phyloP scores from a whole-genome alignment of 306 rosid genomes.

The Gynostemma pentaphyllum region DNA sequence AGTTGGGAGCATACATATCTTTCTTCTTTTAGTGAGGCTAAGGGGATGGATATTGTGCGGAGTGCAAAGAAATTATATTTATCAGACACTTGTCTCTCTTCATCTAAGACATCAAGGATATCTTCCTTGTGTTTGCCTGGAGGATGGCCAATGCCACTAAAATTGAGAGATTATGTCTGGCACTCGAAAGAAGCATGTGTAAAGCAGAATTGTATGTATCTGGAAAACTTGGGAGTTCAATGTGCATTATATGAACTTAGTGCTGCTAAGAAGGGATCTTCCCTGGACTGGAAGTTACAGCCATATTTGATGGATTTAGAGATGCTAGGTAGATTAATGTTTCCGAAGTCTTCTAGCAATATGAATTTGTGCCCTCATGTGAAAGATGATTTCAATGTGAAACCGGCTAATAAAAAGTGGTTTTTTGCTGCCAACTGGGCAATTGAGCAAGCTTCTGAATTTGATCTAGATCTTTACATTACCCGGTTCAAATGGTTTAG shows the following conservation, averaged over 20 bases:
- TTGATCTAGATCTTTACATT: constrained; percentile 54
- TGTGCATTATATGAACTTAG: too few relatives aligned
- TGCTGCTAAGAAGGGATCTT: too few relatives aligned
- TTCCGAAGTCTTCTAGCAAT: constrained; percentile 29
- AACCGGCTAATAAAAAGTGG: constrained; percentile 38
- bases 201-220: constrained; percentile 63
- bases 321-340: too few relatives aligned
- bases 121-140: constrained; percentile 56
- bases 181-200: constrained; percentile 51
- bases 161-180: constrained; percentile 41
- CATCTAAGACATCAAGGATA: constrained; percentile 21
- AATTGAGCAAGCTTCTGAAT: constrained; percentile 60
- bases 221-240: constrained; percentile 54
- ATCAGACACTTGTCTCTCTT: constrained; percentile 19
- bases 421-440: constrained; percentile 78
- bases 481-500: constrained; percentile 52
- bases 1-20: constrained; percentile 89
- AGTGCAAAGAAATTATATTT: constrained; percentile 40
- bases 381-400: constrained; percentile 23
- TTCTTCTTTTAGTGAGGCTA: constrained; percentile 56
- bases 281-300: too few relatives aligned
- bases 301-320: too few relatives aligned
- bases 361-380: constrained; percentile 8
- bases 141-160: constrained; percentile 72
- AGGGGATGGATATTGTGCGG: constrained; percentile 33